Evolutionary conservation across 2,329 filamentous ascomycete species (phyloP), one percentile per base, ranked within the genome.

Genomic region (Aspergillus texensis): DNA sequence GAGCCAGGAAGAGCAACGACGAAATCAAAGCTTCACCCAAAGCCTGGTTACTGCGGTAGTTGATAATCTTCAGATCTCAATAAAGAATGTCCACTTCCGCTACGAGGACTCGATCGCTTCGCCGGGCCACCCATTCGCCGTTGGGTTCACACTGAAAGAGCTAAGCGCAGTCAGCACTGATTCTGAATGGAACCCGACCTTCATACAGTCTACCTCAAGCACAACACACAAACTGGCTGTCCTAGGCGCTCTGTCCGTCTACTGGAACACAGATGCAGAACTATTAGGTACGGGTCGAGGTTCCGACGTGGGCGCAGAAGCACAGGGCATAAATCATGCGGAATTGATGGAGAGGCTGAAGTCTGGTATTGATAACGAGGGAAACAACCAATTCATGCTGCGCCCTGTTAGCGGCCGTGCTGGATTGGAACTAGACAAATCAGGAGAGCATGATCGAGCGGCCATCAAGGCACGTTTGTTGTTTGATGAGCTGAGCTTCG

Each of bases 51-150:
- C 94, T 43, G 97, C 97, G 71, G 96, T 99, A 74, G 93, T 98
- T 74, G 95, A 99, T 84, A 99, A 99, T 74, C 84, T 99, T 46
- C 95, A 99, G 78, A 92, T 99, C 71, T 95, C 91, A 28, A 89
- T 99, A 78, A 98, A 97, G 84, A 99, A 98, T 76, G 97, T 99
- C 64, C 95, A 99, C 77, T 88, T 99, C 67, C 92, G 95, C 71
- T 99, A 99, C 79, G 95, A 99, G 79, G 95, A 99, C 79, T 94
- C 94, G 16, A 93, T 99, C 72, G 96, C 95, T 24, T 92, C 94
- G 11, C 94, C 94, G 0, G 94, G 93, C 0, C 95, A 99, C 76
- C 94, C 96, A 0, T 99, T 99, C 72, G 93, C 95, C 6, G 86
- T 96, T 6, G 95, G 96, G 56, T 77, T 99, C 64, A 99, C 94